These are phyloP conservation scores for Penicillium nordicum DNA, from an alignment of 2,329 filamentous ascomycete species.

Conservation along the genomic window DNA sequence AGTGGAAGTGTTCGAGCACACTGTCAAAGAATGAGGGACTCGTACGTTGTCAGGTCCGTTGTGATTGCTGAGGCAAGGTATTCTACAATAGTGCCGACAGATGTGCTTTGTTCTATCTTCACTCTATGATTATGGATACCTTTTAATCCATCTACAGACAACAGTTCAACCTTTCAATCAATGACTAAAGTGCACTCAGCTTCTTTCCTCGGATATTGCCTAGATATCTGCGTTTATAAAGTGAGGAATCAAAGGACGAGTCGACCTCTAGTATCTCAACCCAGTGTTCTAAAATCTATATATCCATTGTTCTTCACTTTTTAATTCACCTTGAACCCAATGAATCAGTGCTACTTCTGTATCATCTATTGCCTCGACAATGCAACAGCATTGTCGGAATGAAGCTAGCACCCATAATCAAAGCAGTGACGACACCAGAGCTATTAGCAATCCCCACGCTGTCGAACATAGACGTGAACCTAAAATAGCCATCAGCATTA, in stretches of 20 bases:
- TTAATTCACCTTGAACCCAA: background rate
- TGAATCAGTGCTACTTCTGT: background rate
- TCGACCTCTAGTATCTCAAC: background rate
- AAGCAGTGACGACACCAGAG: conserved; percentile 25
- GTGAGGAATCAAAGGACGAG: background rate
- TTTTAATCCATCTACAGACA: no score
- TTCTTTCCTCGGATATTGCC: background rate
- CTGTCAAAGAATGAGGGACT: no score
- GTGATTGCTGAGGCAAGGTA: background rate
- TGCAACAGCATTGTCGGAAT: conserved; percentile 29
- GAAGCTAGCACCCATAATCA: conserved; percentile 30
- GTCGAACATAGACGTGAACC: conserved; percentile 28
- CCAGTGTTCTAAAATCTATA: background rate
- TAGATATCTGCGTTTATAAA: background rate
- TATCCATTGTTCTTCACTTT: background rate
- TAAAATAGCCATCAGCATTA: background rate
- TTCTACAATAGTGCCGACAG: background rate
- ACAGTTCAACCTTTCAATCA: background rate
- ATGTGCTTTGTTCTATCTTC: background rate
- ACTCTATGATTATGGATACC: background rate
- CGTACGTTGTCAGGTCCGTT: background rate
- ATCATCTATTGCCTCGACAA: conserved; percentile 15
- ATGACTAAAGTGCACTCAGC: background rate
- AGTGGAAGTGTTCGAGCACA: no score
- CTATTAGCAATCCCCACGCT: conserved; percentile 31